Base-by-base conservation (phyloP, 805 yeast species). In the Pichia kluyveri region DNA sequence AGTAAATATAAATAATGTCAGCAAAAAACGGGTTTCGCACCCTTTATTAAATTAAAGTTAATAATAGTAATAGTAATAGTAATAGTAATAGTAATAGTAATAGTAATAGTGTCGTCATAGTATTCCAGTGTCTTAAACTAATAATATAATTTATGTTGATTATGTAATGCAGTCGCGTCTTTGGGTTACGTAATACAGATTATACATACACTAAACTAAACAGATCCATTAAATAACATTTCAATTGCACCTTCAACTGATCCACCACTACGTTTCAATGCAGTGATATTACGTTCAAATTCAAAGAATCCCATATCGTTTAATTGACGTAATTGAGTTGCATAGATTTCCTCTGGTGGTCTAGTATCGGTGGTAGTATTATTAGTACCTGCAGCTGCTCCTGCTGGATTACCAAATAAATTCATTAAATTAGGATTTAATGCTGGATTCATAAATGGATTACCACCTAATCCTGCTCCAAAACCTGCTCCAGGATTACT, bases 191-290 rank as follows among this genome's bases (percentile, higher is more conserved):
- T n/a, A n/a, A n/a, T 15, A 9, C 10, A 7, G 4, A 23, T 23
- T 23, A 23, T 23, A 4, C 5, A 18, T 14, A 34, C 18, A 14
- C 8, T 14, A 9, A 5, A 12, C 57, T 63, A 78, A 40, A 76
- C 73, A 48, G 69, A 67, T 28, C 85, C 86, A 52, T 75, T 83
- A 49, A 90, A 73, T 57, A 90, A 70, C 46, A 87, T 86, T 66
- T 91, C 97, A 45, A 91, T 73, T 11, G 99, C 99, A 42, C 97
- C 97, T 69, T 91, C 96, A 27, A 91, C 97, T 53, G 90, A 86
- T 9, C 99, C 99, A 34, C 99, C 99, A 47, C 91, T 80, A 68
- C 98, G 80, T 70, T 97, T 80, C 58, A 93, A 75, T 1, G 98
- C 98, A 30, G 80, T 82, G 26, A 93, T 89, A 61, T 93, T 93